A percentile compares a stretch with the other conserved stretches of the same genome.
phyloP scores from a whole-genome alignment of 2,329 filamentous ascomycete genomes.

The Onygena corvina region DNA sequence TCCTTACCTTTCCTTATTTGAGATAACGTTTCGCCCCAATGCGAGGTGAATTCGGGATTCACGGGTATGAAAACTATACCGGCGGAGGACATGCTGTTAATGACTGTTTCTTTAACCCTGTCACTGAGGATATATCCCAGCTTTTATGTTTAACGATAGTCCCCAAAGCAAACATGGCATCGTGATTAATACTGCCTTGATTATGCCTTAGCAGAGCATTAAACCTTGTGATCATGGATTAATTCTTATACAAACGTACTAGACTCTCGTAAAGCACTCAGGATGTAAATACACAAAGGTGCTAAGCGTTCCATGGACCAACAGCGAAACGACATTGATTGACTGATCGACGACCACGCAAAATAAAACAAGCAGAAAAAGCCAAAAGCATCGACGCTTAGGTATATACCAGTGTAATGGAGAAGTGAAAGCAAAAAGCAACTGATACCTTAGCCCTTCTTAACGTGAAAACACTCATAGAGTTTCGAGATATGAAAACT shows the following conservation, averaged over 20 bases:
- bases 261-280: too few relatives aligned
- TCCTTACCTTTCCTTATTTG: background rate
- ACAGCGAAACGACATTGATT: too few relatives aligned
- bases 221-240: too few relatives aligned
- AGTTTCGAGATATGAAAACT: background rate
- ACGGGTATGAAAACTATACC: background rate
- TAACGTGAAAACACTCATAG: background rate
- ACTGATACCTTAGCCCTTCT: background rate
- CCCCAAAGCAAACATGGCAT: slow-evolving; percentile 4
- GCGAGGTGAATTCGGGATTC: background rate
- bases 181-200: slow-evolving; percentile 1
- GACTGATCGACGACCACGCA: too few relatives aligned
- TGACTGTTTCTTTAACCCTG: background rate
- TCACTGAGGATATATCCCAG: background rate
- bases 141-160: slow-evolving; percentile 5
- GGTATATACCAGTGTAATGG: background rate
- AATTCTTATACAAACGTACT: too few relatives aligned
- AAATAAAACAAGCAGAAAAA: background rate
- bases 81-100: background rate
- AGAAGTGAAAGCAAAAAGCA: background rate
- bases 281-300: too few relatives aligned
- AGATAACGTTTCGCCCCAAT: background rate
- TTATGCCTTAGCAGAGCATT: too few relatives aligned
- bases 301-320: too few relatives aligned
- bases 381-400: background rate